Percentiles rank a stretch among this genome's conserved stretches.
These are phyloP conservation scores for Exobasidium cylindrosporum DNA, from an alignment of 1,284 basidiomycete genomes.

Conservation along the genomic window DNA sequence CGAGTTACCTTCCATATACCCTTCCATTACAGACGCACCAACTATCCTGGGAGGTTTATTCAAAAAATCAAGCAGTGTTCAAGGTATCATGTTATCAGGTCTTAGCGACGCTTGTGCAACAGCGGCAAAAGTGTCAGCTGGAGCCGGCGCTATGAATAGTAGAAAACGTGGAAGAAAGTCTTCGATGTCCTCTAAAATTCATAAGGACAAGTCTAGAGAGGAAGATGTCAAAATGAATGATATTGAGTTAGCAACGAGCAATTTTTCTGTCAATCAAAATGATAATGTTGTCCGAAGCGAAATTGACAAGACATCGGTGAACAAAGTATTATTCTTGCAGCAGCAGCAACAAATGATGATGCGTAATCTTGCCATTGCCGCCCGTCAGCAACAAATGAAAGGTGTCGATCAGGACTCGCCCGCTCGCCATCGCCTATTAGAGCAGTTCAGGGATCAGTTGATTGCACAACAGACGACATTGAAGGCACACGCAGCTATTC, in stretches of 20 bases:
- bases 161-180: not conserved
- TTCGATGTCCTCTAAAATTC: not conserved
- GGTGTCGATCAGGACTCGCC: constrained; percentile 19
- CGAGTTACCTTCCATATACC: not conserved
- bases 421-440: constrained; percentile 29
- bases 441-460: constrained; percentile 37
- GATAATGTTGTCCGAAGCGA: not conserved
- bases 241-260: not conserved
- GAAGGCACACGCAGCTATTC: constrained; percentile 26
- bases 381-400: constrained; percentile 20
- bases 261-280: not conserved
- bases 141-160: not conserved
- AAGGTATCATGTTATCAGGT: constrained; percentile 4
- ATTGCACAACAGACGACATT: constrained; percentile 37
- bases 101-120: constrained; percentile 1
- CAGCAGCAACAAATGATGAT: constrained; percentile 44
- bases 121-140: not conserved
- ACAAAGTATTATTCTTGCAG: constrained; percentile 36
- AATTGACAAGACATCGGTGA: constrained; percentile 13
- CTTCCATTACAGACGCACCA: constrained; percentile 7
- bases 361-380: constrained; percentile 29
- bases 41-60: not conserved
- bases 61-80: not conserved
- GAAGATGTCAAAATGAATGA: not conserved
- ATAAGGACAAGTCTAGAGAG: not conserved